These are phyloP conservation scores for Xylariaceae sp. DNA, from an alignment of 2,329 filamentous ascomycete genomes.

Conservation along the genomic window DNA sequence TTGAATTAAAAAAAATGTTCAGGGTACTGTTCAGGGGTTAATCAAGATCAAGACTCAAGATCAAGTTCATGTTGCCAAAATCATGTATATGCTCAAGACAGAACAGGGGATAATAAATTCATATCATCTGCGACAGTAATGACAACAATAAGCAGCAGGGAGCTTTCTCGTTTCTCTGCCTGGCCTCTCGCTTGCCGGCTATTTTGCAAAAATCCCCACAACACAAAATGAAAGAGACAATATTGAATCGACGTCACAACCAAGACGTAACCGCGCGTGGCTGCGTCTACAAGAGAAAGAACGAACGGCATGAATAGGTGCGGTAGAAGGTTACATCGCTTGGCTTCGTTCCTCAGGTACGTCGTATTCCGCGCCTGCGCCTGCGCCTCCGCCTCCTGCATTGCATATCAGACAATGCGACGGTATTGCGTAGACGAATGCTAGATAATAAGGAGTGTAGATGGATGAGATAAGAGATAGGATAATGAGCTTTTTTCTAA, in stretches of 20 bases:
- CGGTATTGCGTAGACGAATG: slow-evolving; percentile 22
- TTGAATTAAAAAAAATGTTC: no score
- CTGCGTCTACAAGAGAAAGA: slow-evolving; percentile 14
- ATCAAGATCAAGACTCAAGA: no score
- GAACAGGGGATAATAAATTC: no score
- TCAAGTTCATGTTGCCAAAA: neutral
- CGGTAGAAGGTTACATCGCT: slow-evolving; percentile 13
- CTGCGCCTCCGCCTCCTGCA: slow-evolving; percentile 26
- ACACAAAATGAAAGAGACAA: neutral
- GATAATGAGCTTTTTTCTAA: slow-evolving; percentile 6
- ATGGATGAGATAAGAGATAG: slow-evolving; percentile 3
- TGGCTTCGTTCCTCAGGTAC: slow-evolving; percentile 16
- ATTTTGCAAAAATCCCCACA: slow-evolving; percentile 9
- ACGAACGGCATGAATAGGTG: slow-evolving; percentile 26
- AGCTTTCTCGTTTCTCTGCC: neutral
- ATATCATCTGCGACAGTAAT: neutral
- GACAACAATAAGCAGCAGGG: neutral
- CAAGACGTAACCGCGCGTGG: slow-evolving; percentile 22
- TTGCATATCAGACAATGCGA: slow-evolving; percentile 24
- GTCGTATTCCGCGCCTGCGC: slow-evolving; percentile 30
- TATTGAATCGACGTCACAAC: slow-evolving; percentile 14
- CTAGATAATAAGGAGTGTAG: neutral
- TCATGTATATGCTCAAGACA: neutral
- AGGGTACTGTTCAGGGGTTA: no score
- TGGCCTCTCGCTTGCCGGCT: slow-evolving; percentile 10